Evolutionary conservation across 1,284 basidiomycete species (phyloP).

Genomic region (Amylostereum areolatum): DNA sequence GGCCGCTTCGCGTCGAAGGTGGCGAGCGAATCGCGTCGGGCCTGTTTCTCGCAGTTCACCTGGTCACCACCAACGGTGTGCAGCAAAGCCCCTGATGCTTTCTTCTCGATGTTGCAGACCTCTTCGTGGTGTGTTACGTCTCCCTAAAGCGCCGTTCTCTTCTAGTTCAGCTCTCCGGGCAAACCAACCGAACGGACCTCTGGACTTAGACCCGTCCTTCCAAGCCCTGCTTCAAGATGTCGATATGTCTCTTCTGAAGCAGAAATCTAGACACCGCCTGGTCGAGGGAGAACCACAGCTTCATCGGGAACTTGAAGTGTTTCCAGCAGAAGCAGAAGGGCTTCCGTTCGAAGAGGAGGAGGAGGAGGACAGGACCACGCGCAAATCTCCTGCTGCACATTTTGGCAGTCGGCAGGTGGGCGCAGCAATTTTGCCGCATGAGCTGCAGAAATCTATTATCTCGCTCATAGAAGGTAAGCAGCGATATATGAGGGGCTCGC

Average conservation of each 20-base stretch:
- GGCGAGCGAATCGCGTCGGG: no score
- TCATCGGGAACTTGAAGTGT: slow-evolving; percentile 49
- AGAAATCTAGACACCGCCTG: slow-evolving; percentile 26
- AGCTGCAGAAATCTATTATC: slow-evolving; percentile 58
- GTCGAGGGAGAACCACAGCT: slow-evolving; percentile 8
- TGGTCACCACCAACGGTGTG: no score
- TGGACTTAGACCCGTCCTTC: slow-evolving; percentile 60
- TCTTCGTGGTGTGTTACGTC: slow-evolving; percentile 12
- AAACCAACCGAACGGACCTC: slow-evolving; percentile 32
- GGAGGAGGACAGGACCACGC: slow-evolving; percentile 31
- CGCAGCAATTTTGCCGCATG: slow-evolving; percentile 60
- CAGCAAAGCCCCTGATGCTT: slow-evolving; percentile 14
- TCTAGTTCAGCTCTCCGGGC: slow-evolving; percentile 15
- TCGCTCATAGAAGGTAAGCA: slow-evolving; percentile 52
- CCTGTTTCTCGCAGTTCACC: no score
- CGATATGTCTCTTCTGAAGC: slow-evolving; percentile 52
- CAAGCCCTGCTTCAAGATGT: slow-evolving; percentile 55
- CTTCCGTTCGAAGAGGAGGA: slow-evolving; percentile 26
- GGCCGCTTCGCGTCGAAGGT: no score
- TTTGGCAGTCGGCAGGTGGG: slow-evolving; percentile 74
- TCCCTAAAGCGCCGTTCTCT: slow-evolving; percentile 17
- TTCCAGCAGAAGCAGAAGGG: slow-evolving; percentile 26
- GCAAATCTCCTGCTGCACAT: slow-evolving; percentile 76
- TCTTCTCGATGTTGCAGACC: slow-evolving; percentile 15
- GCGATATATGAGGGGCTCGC: not conserved